These are phyloP conservation scores for Paraglomus brasilianum DNA, from an alignment of 192 early-diverging fungal species.

Conservation along the genomic window DNA sequence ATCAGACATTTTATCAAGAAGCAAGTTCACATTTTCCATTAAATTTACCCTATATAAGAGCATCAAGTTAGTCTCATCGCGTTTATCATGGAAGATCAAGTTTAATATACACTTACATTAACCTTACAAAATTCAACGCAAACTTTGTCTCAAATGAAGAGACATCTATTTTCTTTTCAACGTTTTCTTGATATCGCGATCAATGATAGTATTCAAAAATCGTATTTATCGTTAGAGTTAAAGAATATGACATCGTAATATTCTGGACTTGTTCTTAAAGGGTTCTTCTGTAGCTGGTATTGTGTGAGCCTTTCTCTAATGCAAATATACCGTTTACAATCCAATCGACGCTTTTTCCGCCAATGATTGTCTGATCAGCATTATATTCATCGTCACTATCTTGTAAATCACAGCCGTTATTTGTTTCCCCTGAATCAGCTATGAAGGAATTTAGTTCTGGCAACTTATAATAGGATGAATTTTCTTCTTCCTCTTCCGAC, in stretches of 20 bases:
- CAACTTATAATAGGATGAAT: too few species aligned
- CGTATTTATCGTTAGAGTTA: conserved; percentile 26
- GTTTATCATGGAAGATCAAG: not conserved
- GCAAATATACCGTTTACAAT: conserved; percentile 16
- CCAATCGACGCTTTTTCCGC: not conserved
- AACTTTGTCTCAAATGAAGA: conserved; percentile 3
- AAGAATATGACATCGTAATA: conserved; percentile 13
- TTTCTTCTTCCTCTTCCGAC: too few species aligned
- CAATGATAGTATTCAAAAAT: conserved; percentile 4
- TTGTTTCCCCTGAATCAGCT: not conserved
- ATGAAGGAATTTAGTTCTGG: conserved; percentile 1
- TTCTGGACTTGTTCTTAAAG: not conserved
- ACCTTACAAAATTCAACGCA: conserved; percentile 7
- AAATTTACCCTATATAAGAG: conserved; percentile 20
- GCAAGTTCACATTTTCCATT: conserved; percentile 11
- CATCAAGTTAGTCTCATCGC: not conserved
- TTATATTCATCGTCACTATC: conserved; percentile 18
- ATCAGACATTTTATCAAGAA: conserved; percentile 13
- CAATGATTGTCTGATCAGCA: conserved; percentile 13
- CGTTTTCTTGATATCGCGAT: not conserved
- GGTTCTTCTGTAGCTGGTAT: conserved; percentile 23
- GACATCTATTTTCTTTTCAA: not conserved
- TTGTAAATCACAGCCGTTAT: not conserved
- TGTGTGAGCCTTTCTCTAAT: conserved; percentile 4
- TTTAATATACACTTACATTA: conserved; percentile 23